A percentile compares a stretch with the other conserved stretches of the same genome.
Conservation (phyloP, 2,329 filamentous ascomycete genomes). For the Beauveria sp. region DNA sequence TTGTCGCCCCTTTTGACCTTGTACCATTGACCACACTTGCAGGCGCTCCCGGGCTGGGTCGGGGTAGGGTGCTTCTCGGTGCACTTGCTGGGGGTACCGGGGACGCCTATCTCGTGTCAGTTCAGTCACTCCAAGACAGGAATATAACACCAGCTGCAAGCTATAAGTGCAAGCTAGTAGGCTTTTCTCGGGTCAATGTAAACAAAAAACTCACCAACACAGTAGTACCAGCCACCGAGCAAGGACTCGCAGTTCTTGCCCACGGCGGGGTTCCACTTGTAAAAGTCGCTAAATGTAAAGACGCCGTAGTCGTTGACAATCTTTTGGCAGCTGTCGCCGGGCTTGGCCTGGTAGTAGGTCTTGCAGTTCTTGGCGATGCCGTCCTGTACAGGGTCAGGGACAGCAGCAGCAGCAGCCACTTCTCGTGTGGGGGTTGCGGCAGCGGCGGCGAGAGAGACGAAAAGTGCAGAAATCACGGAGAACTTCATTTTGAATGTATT, state of each 20-base stretch:
- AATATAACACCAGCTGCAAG: no score
- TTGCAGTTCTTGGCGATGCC: slow-evolving; percentile 2
- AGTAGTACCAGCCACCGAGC: not conserved
- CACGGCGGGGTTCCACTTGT: slow-evolving; percentile 7
- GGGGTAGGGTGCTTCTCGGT: not conserved
- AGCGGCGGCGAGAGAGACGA: not conserved
- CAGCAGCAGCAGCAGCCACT: not conserved
- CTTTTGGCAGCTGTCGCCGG: no score
- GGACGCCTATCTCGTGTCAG: not conserved
- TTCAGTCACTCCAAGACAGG: not conserved
- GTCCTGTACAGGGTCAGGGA: not conserved
- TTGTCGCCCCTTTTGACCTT: slow-evolving; percentile 10
- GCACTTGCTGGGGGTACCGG: not conserved
- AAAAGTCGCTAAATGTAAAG: not conserved
- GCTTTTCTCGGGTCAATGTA: not conserved
- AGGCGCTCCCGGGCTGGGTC: not conserved
- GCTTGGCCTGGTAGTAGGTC: no score
- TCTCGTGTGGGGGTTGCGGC: not conserved
- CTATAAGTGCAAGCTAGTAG: no score
- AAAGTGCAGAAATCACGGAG: not conserved
- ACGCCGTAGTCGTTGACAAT: not conserved
- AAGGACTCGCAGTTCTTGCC: slow-evolving; percentile 5
- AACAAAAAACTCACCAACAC: not conserved
- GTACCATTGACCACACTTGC: slow-evolving; percentile 10
- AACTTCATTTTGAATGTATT: not conserved